A percentile compares a stretch with the other conserved stretches of the same genome.
Evolutionary conservation across 371 early-diverging fungal species (phyloP).

Genomic region (Apophysomyces elegans): DNA sequence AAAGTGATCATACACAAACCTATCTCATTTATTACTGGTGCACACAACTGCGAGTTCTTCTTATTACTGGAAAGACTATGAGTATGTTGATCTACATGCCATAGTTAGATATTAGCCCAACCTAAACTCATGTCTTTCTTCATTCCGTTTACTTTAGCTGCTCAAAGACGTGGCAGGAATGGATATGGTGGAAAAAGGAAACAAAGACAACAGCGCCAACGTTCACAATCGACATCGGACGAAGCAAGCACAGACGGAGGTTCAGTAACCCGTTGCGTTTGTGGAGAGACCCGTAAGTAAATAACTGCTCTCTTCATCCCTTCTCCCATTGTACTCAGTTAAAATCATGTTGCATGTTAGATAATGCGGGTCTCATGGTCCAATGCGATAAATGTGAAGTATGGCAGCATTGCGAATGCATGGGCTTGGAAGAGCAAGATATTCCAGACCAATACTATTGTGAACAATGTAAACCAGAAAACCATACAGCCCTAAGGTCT

Average conservation of each 20-base stretch:
- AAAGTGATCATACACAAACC: too few relatives aligned
- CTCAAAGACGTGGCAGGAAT: conserved; percentile 34
- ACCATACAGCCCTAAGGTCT: conserved; percentile 19
- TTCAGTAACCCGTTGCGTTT: conserved; percentile 77
- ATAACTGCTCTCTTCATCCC: neutral
- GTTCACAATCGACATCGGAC: conserved; percentile 37
- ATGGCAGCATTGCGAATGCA: conserved; percentile 89
- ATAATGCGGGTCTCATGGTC: conserved; percentile 76
- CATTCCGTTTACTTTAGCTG: conserved; percentile 16
- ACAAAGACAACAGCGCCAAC: conserved; percentile 24
- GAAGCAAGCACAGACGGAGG: conserved; percentile 55
- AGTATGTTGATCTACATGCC: too few relatives aligned
- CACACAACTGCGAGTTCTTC: too few relatives aligned
- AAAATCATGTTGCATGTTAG: conserved; percentile 13
- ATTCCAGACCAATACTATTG: conserved; percentile 86
- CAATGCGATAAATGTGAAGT: conserved; percentile 88
- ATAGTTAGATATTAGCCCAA: too few relatives aligned
- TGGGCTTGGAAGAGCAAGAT: conserved; percentile 72
- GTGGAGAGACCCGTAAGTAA: conserved; percentile 69
- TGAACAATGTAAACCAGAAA: conserved; percentile 68
- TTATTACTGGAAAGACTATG: too few relatives aligned
- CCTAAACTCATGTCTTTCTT: too few relatives aligned
- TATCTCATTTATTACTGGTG: too few relatives aligned
- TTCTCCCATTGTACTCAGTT: too few relatives aligned
- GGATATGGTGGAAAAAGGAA: conserved; percentile 25